Evolutionary conservation across 2,329 filamentous ascomycete genomes (phyloP), one percentile per base, ranked within the genome.

Genomic region (Microcyclospora tardicrescens): DNA sequence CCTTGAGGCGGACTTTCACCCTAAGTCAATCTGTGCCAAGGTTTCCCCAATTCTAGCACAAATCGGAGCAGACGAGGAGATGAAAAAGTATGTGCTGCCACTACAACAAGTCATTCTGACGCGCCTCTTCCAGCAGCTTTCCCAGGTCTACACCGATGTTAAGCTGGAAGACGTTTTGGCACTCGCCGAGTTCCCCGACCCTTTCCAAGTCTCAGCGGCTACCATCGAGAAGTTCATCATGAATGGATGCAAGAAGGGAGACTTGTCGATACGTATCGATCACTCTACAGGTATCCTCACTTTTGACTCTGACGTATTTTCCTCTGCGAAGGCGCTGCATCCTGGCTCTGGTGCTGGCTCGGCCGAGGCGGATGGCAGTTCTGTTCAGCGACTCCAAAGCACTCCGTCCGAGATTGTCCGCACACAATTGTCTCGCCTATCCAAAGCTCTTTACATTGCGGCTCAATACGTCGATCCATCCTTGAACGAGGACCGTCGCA

Each of bases 161-260:
- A 86, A 96, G 61, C 75, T 98, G 44, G 75, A 77, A 54, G 96
- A 96, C 54, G 89, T 98, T 34, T 81, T 94, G 61, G 80, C 84
- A 56, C 81, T 98, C 39, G 91, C 91, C 46, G 76, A 91, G 58
- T 98, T 98, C 73, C 91, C 91, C 9, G 87, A 93, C 60, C 85
- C 91, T 32, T 96, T 93, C 75, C 82, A 95, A 66, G 86, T 96
- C 50, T 82, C 76, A 47, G 79, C 83, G 38, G 78, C 81, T 49
- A 93, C 84, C 45, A 93, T 98, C 50, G 91, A 98, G 72, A 98
- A 96, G 69, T 98, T 98, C 72, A 96, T 98, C 72, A 98, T 98
- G 91, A 98, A 98, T 64, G 91, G 91, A 47, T 96, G 93, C 75
- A 98, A 98, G 78, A 98, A 98, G 76, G 91, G 91, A 41, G 91